Evolutionary conservation across 495 filamentous ascomycete genomes (phyloP), one percentile per base, ranked within the genome.

Genomic region (Aspergillus avenaceus): DNA sequence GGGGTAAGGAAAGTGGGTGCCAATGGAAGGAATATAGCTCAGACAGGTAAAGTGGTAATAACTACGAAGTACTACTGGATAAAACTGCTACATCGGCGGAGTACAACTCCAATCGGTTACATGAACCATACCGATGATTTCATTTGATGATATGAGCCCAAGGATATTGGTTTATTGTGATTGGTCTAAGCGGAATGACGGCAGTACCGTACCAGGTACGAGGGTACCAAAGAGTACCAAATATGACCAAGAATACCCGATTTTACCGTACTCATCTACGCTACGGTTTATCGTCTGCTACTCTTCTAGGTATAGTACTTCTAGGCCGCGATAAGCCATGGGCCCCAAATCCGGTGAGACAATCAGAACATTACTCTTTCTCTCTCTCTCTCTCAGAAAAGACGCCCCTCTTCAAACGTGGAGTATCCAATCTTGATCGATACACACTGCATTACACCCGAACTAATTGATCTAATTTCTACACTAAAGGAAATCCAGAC

Each of bases 61-160:
- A 37, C 6, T 26, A 45, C 25, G 23, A 19, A 27, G n/a, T n/a
- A n/a, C n/a, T n/a, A n/a, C n/a, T n/a, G n/a, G n/a, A n/a, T n/a
- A n/a, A n/a, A n/a, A n/a, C n/a, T n/a, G n/a, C n/a, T n/a, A 45
- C 2, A 18, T 36, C n/a, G 32, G 12, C 32, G 32, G 14, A 18
- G 2, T 4, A n/a, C 8, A 18, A 16, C 5, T 36, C 29, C 29
- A 8, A 29, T 44, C 27, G 28, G 28, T 37, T 37, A 42, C 49
- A 44, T 36, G 19, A 11, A 18, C 24, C 34, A 49, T 49, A 49
- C 47, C 47, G 23, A 49, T 41, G 36, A 49, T 49, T 41, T 26
- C 38, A 49, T 49, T 13, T 14, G 31, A 19, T 24, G 34, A n/a
- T n/a, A n/a, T n/a, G n/a, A n/a, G n/a, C n/a, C n/a, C n/a, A n/a